Evolutionary conservation across 768 basidiomycete genomes (phyloP), one percentile per base, ranked within the genome.

Genomic region (Mycena vitilis): DNA sequence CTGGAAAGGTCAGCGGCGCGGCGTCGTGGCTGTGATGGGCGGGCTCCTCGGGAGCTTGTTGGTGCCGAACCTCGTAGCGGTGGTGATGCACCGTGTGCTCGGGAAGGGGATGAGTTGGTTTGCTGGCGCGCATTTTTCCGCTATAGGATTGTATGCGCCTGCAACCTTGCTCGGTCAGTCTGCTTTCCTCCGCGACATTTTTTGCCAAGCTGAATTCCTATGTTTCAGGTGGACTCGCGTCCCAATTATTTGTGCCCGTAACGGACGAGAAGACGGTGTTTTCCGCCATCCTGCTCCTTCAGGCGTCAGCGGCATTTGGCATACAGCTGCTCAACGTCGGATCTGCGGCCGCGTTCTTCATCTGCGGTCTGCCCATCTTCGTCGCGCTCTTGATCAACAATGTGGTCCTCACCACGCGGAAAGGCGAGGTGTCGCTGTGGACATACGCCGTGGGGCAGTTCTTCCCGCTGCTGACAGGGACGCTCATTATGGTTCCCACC

Each of bases 81-180:
- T 88, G 2, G 65, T 94, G 15, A 91, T 97, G 89, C 77, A 79
- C 34, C 75, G 77, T 6, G 85, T 88, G 0, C 76, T 95, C 23
- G 84, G 87, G 10, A 91, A 87, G 77, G 85, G 88, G 0, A 87
- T 97, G 87, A 93, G 92, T 73, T 98, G 96, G 96, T 98, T 94
- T 78, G 83, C 86, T 18, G 86, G 83, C 48, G 93, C 94, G 68
- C 85, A 89, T 71, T 84, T 85, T 12, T 81, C 87, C 13, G 84
- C 87, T 1, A 70, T 96, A 11, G 74, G 85, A 23, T 78, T 98
- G 23, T 99, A 94, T 74, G 92, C 85, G 3, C 93, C 94, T 16
- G 85, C 93, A 2, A 88, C 89, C 0, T 74, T 95, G 16, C 80
- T 92, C 16, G 95, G 95, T 91, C 71, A 38, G 87, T 79, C 47